A percentile compares a stretch with the other conserved stretches of the same genome.
Evolutionary conservation across 805 yeast species (phyloP).

Genomic region (Spathaspora girioi): DNA sequence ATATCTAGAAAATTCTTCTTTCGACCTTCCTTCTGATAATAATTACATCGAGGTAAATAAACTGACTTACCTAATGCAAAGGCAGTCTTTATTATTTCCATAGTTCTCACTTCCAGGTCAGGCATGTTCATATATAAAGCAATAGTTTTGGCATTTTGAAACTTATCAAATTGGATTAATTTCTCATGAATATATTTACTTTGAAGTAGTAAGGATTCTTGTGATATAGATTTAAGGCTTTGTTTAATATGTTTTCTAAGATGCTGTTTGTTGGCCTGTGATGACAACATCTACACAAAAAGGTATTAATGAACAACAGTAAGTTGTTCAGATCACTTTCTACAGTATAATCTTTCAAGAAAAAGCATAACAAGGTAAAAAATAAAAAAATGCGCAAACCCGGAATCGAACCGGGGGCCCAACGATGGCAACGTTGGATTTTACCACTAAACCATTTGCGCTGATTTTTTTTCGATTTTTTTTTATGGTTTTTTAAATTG

Average conservation of each 20-base stretch:
- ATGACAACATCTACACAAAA: neutral
- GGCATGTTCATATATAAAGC: slow-evolving; percentile 82
- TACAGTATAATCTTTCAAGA: neutral
- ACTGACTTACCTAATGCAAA: slow-evolving; percentile 49
- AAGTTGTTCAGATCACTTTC: too few species aligned
- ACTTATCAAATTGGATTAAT: slow-evolving; percentile 27
- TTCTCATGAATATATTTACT: slow-evolving; percentile 18
- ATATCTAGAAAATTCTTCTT: slow-evolving; percentile 49
- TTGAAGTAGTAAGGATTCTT: slow-evolving; percentile 17
- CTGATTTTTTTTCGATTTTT: neutral
- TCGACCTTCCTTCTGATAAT: slow-evolving; percentile 24
- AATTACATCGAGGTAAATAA: slow-evolving; percentile 54
- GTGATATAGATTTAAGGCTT: slow-evolving; percentile 13
- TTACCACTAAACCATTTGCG: slow-evolving; percentile 21
- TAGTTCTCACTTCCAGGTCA: slow-evolving; percentile 62
- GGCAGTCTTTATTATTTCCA: slow-evolving; percentile 47
- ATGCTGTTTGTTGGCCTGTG: slow-evolving; percentile 5
- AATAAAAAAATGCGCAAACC: slow-evolving; percentile 15
- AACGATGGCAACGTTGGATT: slow-evolving; percentile 22
- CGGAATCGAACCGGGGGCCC: slow-evolving; percentile 23
- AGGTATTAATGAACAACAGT: neutral
- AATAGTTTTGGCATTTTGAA: slow-evolving; percentile 43
- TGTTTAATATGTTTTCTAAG: slow-evolving; percentile 24
- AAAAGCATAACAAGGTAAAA: neutral
- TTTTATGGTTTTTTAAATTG: too few species aligned